These are phyloP conservation scores for Diaporthe batatas DNA, from an alignment of 2,329 filamentous ascomycete genomes.

Conservation along the genomic window DNA sequence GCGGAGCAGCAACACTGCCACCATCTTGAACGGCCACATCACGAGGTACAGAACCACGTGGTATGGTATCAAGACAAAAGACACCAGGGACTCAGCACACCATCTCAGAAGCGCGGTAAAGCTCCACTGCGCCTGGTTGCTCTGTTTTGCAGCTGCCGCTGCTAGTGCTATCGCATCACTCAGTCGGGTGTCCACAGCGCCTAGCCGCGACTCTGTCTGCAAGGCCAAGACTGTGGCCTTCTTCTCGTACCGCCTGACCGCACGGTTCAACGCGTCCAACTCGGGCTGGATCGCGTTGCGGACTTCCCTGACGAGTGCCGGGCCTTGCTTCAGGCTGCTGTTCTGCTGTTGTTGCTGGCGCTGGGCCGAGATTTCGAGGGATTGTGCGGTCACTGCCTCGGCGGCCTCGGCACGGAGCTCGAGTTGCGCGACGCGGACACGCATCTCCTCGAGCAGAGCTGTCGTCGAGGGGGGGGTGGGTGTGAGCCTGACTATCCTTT, in stretches of 20 bases:
- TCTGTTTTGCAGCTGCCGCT: conserved; percentile 75
- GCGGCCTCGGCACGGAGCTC: conserved; percentile 68
- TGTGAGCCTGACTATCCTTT: conserved; percentile 75
- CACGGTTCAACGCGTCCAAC: conserved; percentile 88
- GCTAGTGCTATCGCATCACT: conserved; percentile 86
- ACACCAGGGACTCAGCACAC: conserved; percentile 53
- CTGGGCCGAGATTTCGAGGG: conserved; percentile 43
- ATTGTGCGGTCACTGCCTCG: conserved; percentile 46
- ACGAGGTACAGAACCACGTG: conserved; percentile 55
- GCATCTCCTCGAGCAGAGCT: conserved; percentile 68
- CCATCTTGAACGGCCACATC: conserved; percentile 58
- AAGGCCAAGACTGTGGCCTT: conserved; percentile 80
- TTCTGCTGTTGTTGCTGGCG: conserved; percentile 47
- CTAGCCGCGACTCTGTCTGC: conserved; percentile 82
- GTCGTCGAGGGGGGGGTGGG: conserved; percentile 56
- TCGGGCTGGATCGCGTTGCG: conserved; percentile 80
- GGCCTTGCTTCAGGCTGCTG: conserved; percentile 55
- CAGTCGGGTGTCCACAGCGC: conserved; percentile 77
- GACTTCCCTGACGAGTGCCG: conserved; percentile 67
- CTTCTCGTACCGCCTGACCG: conserved; percentile 92
- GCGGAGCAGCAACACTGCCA: conserved; percentile 51
- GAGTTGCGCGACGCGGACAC: conserved; percentile 76
- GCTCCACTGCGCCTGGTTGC: conserved; percentile 51
- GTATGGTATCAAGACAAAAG: conserved; percentile 57
- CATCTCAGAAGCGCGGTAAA: conserved; percentile 50